phyloP scores from a whole-genome alignment of 208 protist genomes.

The Naegleria fowleri region DNA sequence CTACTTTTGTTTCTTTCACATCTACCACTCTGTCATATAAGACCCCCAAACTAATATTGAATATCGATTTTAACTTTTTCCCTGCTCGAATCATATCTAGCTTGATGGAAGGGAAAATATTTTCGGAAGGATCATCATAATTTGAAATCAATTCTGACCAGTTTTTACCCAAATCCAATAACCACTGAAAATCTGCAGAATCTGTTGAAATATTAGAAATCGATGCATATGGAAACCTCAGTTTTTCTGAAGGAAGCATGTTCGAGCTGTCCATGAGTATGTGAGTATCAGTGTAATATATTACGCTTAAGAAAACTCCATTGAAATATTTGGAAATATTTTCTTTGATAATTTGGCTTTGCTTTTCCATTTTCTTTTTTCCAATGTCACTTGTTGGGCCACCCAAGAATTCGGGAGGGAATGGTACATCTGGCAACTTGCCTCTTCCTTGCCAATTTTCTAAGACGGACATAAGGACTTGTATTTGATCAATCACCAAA shows the following conservation, averaged over 20 bases:
- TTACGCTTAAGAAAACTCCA: background rate
- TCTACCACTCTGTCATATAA: background rate
- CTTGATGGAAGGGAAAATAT: background rate
- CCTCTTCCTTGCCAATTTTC: conserved; percentile 3
- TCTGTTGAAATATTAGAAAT: background rate
- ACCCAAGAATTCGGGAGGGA: background rate
- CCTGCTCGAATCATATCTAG: background rate
- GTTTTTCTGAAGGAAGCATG: background rate
- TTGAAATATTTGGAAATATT: background rate
- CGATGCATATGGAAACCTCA: background rate
- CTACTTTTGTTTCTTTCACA: background rate
- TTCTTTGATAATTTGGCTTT: background rate
- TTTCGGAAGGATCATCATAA: background rate
- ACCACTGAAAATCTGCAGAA: background rate
- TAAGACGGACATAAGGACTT: background rate
- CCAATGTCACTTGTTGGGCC: background rate
- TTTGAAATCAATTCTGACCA: background rate
- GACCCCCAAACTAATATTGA: background rate
- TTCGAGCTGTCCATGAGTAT: background rate
- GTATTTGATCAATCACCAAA: background rate
- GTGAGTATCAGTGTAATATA: background rate
- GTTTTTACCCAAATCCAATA: background rate
- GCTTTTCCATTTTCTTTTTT: background rate
- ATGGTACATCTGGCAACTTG: background rate
- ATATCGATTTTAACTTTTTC: background rate